Conservation (phyloP, 2,329 filamentous ascomycete genomes). For the Trichoderma breve region DNA sequence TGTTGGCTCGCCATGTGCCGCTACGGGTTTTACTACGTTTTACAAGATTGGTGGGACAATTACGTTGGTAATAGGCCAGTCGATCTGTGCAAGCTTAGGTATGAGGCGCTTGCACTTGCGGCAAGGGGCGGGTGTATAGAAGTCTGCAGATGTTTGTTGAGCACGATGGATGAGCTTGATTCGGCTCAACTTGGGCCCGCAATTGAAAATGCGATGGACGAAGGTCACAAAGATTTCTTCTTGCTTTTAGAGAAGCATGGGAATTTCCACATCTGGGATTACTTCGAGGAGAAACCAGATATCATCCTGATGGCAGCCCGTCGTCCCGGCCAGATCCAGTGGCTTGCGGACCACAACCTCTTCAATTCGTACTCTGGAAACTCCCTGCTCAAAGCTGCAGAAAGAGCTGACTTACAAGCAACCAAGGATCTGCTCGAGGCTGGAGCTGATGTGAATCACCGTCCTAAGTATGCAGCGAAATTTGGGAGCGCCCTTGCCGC, state of each 20-base stretch:
- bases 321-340: neutral
- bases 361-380: neutral
- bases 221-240: neutral
- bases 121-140: neutral
- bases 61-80: neutral
- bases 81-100: fast-evolving
- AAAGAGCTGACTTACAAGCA: neutral
- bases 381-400: neutral
- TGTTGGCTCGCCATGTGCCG: neutral
- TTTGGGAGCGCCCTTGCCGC: neutral
- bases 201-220: neutral
- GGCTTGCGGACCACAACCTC: neutral
- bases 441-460: neutral
- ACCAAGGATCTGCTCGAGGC: neutral
- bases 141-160: neutral
- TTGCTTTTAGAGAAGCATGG: neutral
- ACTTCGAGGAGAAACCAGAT: neutral
- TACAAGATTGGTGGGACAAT: conserved; percentile 13
- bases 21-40: conserved; percentile 4
- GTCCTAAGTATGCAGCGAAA: fast-evolving
- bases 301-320: fast-evolving
- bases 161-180: neutral
- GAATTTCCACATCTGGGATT: too few species aligned
- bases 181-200: neutral
- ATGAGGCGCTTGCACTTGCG: neutral